Evolutionary conservation across 257 asterid genomes (phyloP).

Genomic region (Fraxinus quadrangulata): DNA sequence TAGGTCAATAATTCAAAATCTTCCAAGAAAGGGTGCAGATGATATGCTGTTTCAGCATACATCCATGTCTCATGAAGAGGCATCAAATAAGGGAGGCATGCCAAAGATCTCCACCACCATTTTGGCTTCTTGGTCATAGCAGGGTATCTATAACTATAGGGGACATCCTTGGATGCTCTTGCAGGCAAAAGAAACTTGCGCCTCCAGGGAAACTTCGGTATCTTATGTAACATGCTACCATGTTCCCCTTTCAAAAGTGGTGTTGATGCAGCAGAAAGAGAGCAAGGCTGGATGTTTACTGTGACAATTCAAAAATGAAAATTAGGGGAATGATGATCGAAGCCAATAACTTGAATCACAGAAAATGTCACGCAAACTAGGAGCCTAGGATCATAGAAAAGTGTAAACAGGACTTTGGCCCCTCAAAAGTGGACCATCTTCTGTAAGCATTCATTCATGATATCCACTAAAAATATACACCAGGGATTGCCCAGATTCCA

Average conservation of each 20-base stretch:
- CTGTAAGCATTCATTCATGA: background rate
- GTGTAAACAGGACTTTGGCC: background rate
- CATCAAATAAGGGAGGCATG: slow-evolving; percentile 89
- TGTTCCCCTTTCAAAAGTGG: slow-evolving; percentile 52
- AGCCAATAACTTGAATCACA: background rate
- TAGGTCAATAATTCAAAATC: slow-evolving; percentile 65
- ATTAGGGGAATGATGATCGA: background rate
- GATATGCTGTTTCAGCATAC: slow-evolving; percentile 82
- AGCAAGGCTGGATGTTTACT: slow-evolving; percentile 40
- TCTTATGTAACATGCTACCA: slow-evolving; percentile 43
- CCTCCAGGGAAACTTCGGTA: slow-evolving; percentile 45
- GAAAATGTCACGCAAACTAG: background rate
- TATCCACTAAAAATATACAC: background rate
- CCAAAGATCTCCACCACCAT: slow-evolving; percentile 91
- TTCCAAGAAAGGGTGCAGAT: slow-evolving; percentile 75
- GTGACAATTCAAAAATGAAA: slow-evolving; percentile 16
- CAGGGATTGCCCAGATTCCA: background rate
- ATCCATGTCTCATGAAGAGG: slow-evolving; percentile 94
- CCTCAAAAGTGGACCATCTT: background rate
- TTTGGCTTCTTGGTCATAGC: slow-evolving; percentile 76
- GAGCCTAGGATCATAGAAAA: background rate
- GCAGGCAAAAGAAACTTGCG: slow-evolving; percentile 33
- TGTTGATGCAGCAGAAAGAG: slow-evolving; percentile 59
- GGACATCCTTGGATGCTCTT: slow-evolving; percentile 70
- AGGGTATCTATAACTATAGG: slow-evolving; percentile 64